A percentile compares a stretch with the other conserved stretches of the same genome.
Conservation (phyloP, 2,329 filamentous ascomycete species). For the Tolypocladium nubicola region DNA sequence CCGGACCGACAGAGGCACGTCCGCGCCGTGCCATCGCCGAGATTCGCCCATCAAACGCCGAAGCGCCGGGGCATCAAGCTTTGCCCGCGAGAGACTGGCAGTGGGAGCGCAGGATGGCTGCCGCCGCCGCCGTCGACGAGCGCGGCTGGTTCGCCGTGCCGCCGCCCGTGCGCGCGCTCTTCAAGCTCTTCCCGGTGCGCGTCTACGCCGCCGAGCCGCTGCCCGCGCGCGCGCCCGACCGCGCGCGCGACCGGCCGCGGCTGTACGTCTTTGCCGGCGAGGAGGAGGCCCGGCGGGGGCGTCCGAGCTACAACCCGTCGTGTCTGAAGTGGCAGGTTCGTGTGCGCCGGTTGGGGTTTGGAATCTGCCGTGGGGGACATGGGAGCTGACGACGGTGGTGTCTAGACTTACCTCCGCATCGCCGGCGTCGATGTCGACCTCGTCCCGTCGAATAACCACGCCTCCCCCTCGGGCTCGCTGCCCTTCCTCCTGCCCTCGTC, state of each 20-base stretch:
- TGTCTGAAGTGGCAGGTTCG: constrained; percentile 93
- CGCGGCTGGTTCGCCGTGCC: constrained; percentile 50
- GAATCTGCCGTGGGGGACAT: neutral
- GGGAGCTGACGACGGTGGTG: neutral
- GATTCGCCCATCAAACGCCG: neutral
- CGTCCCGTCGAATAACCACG: constrained; percentile 77
- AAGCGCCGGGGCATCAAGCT: neutral
- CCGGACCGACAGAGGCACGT: neutral
- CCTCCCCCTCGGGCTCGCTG: constrained; percentile 77
- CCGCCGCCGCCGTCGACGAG: constrained; percentile 5
- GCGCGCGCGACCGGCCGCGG: constrained; percentile 35
- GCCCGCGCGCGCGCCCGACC: constrained; percentile 43
- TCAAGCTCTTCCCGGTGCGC: constrained; percentile 71
- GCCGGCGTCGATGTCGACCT: constrained; percentile 56
- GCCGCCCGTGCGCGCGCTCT: constrained; percentile 66
- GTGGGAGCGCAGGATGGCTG: neutral
- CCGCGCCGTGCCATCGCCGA: neutral
- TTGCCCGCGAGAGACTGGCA: too few relatives aligned
- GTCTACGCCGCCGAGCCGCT: constrained; percentile 68
- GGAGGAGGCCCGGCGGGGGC: constrained; percentile 46
- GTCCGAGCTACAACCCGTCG: constrained; percentile 78
- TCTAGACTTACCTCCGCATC: constrained; percentile 73
- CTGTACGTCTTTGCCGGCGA: constrained; percentile 70
- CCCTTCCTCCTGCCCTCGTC: constrained; percentile 66
- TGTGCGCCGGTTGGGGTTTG: neutral